Evolutionary conservation across 768 basidiomycete genomes (phyloP).

Genomic region (Nidularia pulvinata): DNA sequence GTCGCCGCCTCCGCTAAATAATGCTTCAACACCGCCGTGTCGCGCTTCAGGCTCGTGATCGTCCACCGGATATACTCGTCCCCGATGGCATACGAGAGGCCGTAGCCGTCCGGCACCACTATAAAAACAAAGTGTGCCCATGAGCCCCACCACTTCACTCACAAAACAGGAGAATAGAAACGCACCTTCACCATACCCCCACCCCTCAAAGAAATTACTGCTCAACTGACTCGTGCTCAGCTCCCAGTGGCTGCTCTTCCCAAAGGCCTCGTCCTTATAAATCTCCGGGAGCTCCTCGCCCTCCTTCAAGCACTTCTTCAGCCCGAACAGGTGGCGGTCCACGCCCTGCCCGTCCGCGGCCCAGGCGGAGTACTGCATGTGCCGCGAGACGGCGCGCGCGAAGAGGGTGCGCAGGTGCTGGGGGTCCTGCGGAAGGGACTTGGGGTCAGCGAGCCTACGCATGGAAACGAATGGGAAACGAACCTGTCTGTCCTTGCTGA

Average conservation of each 20-base stretch:
- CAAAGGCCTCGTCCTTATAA: conserved; percentile 72
- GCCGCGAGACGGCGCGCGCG: conserved; percentile 74
- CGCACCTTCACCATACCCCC: conserved; percentile 96
- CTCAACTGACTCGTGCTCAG: conserved; percentile 89
- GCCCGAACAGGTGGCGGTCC: conserved; percentile 92
- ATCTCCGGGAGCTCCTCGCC: conserved; percentile 76
- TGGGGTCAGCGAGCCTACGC: background rate
- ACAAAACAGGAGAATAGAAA: conserved; percentile 5
- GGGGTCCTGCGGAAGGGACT: conserved; percentile 16
- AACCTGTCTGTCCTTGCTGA: conserved; percentile 50
- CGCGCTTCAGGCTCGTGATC: conserved; percentile 70
- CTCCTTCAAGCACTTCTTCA: conserved; percentile 77
- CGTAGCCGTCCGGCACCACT: conserved; percentile 94
- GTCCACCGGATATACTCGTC: conserved; percentile 88
- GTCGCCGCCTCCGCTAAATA: conserved; percentile 82
- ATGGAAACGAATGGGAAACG: conserved; percentile 13
- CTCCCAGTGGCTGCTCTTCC: conserved; percentile 85
- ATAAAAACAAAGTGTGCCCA: conserved; percentile 1
- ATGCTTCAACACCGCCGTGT: conserved; percentile 56
- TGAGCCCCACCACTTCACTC: background rate
- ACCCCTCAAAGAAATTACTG: conserved; percentile 82
- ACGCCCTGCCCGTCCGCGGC: conserved; percentile 95
- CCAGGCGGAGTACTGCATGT: conserved; percentile 87
- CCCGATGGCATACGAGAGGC: conserved; percentile 88
- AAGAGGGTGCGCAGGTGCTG: conserved; percentile 64